These are phyloP conservation scores for Sugiyamaella neomexicana DNA, from an alignment of 1,139 yeast genomes.

Conservation along the genomic window DNA sequence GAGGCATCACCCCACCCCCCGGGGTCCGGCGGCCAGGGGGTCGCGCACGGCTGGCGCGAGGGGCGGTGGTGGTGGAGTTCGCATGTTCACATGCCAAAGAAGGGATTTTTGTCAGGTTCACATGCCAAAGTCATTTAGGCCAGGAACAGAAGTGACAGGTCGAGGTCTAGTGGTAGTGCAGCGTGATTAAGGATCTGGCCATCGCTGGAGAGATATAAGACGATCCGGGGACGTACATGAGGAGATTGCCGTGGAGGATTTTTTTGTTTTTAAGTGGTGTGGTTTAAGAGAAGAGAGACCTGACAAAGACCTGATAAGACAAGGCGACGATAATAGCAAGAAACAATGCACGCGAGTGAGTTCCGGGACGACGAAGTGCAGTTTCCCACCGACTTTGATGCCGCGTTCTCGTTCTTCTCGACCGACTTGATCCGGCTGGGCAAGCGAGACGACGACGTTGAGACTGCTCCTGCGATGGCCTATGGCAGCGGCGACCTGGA, in stretches of 20 bases:
- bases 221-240: too few species aligned
- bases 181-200: neutral
- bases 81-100: constrained; percentile 7
- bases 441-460: too few species aligned
- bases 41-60: neutral
- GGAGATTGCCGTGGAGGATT: neutral
- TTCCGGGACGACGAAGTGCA: constrained; percentile 15
- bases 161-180: neutral
- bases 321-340: too few species aligned
- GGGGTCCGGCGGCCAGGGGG: neutral
- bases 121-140: constrained; percentile 2
- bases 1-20: neutral
- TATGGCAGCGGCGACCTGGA: neutral
- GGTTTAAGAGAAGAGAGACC: neutral
- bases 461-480: too few species aligned
- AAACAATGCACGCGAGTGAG: constrained; percentile 4
- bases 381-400: constrained; percentile 25
- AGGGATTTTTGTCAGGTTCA: constrained; percentile 3
- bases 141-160: neutral
- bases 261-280: neutral
- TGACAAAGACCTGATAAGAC: too few species aligned
- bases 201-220: neutral
- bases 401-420: constrained; percentile 28
- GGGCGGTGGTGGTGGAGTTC: too few species aligned
- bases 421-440: constrained; percentile 7